Conservation (phyloP, 1,139 yeast genomes). For the Wickerhamiella infanticola region DNA sequence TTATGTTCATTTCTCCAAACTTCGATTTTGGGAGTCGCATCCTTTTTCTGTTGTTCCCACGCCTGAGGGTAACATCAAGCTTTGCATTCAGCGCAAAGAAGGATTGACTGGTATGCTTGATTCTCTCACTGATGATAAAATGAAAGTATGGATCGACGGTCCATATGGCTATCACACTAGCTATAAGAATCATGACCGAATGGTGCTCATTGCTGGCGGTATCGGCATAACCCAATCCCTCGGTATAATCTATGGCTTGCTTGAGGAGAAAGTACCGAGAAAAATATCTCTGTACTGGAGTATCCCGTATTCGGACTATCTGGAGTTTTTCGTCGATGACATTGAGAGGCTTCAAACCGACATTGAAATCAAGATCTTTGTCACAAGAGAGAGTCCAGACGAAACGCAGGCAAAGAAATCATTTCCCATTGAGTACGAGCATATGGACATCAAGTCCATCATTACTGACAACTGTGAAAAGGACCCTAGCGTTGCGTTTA, state of each 20-base stretch:
- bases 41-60: conserved; percentile 30
- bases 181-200: conserved; percentile 33
- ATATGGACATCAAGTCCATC: not conserved
- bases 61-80: conserved; percentile 16
- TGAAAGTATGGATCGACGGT: conserved; percentile 34
- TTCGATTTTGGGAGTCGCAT: conserved; percentile 40
- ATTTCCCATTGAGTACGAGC: not conserved
- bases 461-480: not conserved
- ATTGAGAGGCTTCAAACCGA: conserved; percentile 1
- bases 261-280: conserved; percentile 15
- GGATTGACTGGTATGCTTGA: conserved; percentile 17
- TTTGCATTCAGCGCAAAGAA: conserved; percentile 22
- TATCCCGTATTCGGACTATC: conserved; percentile 29
- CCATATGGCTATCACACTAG: conserved; percentile 38
- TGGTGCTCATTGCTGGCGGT: conserved; percentile 42
- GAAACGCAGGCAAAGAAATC: not conserved
- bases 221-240: conserved; percentile 43
- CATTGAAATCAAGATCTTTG: conserved; percentile 4
- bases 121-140: conserved; percentile 2
- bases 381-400: not conserved
- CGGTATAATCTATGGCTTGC: conserved; percentile 2
- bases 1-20: conserved; percentile 26
- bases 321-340: conserved; percentile 14
- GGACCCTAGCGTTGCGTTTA: not conserved
- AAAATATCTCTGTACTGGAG: conserved; percentile 35